phyloP scores from a whole-genome alignment of 73 alveolate species.

The Symbiodinium pilosum region DNA sequence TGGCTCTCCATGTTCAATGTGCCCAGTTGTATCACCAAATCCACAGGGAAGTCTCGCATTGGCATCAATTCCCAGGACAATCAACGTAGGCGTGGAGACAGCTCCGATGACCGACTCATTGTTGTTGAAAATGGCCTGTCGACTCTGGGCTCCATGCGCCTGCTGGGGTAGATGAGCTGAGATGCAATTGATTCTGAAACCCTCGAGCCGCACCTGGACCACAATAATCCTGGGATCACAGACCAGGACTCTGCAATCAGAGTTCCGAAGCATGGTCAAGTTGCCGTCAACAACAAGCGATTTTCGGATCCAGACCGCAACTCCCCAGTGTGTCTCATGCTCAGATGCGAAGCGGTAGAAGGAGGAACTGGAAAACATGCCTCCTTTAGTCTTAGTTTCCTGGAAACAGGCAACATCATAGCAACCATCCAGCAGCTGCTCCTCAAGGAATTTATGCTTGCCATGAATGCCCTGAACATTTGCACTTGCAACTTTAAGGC shows the following conservation, averaged over 20 bases:
- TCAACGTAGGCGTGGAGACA: background rate
- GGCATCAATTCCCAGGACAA: background rate
- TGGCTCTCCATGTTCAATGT: background rate
- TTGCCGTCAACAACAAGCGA: background rate
- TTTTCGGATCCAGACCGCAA: background rate
- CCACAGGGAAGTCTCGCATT: background rate
- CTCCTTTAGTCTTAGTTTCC: background rate
- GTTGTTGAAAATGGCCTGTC: background rate
- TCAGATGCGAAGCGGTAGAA: background rate
- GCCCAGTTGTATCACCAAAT: background rate
- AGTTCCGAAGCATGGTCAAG: too few species aligned
- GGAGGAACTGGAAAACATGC: background rate
- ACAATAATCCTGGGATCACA: too few species aligned
- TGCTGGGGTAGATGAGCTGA: background rate
- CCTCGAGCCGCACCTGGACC: too few species aligned
- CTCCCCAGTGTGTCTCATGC: background rate
- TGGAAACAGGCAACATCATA: background rate
- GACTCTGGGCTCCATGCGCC: background rate
- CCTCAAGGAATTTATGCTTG: background rate
- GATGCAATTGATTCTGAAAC: background rate
- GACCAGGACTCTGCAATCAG: too few species aligned
- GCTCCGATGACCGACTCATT: background rate
- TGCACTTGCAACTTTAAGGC: background rate
- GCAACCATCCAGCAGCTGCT: background rate
- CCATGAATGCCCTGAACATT: background rate